Evolutionary conservation across 2,329 filamentous ascomycete species (phyloP), one percentile per base, ranked within the genome.

Genomic region (Fusarium armeniacum): DNA sequence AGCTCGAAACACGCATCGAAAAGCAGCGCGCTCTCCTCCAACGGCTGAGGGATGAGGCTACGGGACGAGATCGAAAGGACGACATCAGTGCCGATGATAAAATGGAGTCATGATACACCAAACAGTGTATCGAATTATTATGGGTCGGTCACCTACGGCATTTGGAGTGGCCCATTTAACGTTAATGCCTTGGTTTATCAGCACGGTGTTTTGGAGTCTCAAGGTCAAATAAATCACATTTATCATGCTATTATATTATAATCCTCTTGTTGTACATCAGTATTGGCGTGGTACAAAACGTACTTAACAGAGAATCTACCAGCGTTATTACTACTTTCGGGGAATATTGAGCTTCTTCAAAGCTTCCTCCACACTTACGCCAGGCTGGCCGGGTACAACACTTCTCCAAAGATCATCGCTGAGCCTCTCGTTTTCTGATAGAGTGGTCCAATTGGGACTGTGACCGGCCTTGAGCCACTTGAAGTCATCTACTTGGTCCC

Each of bases 401-500:
- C 87, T 85, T 51, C 83, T 87, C 94, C 94, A 97, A 1, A 91
- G 82, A 3, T 86, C 82, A 3, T 90, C 87, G 0, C 81, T 71
- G 15, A 95, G 80, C 26, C 86, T 85, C 57, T 90, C 82, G 2
- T 83, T 83, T 54, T 89, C 85, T 2, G 87, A 83, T 24, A 98
- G 73, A 4, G 93, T 80, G 35, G 84, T 87, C 93, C 95, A 99
- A 77, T 99, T 94, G 3, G 96, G 96, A 76, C 93, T 98, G 32
- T 89, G 88, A 61, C 92, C 93, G 18, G 87, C 85, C 79, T 94
- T 97, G 68, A 98, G 86, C 96, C 96, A 98, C 81, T 97, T 97
- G 84, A 99, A 99, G 78, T 99, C 96, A 78, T 98, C 93, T 18
- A 98, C 92, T 75, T 96, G 89, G 73, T 94, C 87, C 93, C 93